Evolutionary conservation across 768 basidiomycete genomes (phyloP), one percentile per base, ranked within the genome.

Genomic region (Suillus sp.): DNA sequence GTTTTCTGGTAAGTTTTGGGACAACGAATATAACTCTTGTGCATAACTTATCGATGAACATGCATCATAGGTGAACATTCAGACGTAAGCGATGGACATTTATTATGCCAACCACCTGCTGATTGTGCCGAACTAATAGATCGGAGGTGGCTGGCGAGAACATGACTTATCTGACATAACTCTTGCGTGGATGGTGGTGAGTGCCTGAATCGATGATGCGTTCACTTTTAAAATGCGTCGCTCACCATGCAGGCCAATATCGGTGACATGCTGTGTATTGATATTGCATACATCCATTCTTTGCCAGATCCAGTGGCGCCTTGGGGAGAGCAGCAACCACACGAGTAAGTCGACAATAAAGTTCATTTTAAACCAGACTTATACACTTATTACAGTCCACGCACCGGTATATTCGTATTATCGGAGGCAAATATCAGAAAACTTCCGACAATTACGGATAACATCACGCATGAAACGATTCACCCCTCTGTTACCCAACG

Each of bases 101-200:
- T 32, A 43, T 11, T 64, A 61, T 37, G 35, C 40, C 66, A 25
- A 63, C 27, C 1, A 18, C 50, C 56, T 6, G 4, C 11, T 43
- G 45, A 30, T 30, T 20, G 16, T 22, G 6, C 37, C 20, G 11
- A 40, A 57, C 38, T 18, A 57, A 57, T 65, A 91, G 90, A 82
- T 88, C 53, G 89, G 89, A 18, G 90, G 90, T 32, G 90, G 90
- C 43, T 91, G 85, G 72, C 70, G 79, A 34, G 78, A 84, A 50
- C 90, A 90, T 70, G 90, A 92, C 67, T 72, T 92, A 34, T 81
- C 90, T 0, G 88, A 90, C 68, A 50, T 91, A 30, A 81, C 86
- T 16, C 75, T 92, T 57, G 73, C 75, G 48, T 89, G 87, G 88
- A 88, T 89, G 85, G 80, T 79, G 60, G 86, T 88, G 67, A 40